phyloP scores from a whole-genome alignment of 202 grass and related monocot genomes.

The Hordeum pubiflorum region DNA sequence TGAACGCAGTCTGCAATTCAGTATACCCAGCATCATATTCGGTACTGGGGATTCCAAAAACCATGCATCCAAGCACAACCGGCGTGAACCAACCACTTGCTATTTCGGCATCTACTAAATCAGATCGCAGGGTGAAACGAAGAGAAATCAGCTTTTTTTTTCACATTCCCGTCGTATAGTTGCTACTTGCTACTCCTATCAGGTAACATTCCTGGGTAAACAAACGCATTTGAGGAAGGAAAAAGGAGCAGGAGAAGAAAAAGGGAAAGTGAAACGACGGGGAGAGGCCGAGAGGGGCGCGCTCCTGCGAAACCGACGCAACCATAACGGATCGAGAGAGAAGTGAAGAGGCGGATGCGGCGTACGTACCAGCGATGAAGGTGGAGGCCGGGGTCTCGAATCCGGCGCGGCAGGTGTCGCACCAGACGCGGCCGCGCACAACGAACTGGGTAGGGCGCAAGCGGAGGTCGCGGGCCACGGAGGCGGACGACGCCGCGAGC shows the following conservation, averaged over 20 bases:
- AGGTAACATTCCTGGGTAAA: not conserved
- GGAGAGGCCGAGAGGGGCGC: no score
- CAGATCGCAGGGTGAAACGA: not conserved
- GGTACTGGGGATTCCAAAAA: not conserved
- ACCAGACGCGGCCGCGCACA: constrained; percentile 80
- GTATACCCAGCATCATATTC: not conserved
- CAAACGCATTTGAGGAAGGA: not conserved
- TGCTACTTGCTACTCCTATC: not conserved
- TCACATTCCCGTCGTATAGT: not conserved
- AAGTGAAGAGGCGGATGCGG: not conserved
- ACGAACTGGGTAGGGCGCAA: constrained; percentile 31
- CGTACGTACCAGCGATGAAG: constrained; percentile 67
- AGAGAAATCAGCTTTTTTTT: not conserved
- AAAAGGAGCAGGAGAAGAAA: not conserved
- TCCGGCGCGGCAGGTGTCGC: constrained; percentile 74
- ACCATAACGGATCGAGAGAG: not conserved
- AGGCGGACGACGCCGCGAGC: constrained; percentile 22
- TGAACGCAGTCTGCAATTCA: not conserved
- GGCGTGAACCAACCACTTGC: not conserved
- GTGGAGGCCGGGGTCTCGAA: constrained; percentile 91
- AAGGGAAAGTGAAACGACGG: not conserved
- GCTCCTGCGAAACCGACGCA: not conserved
- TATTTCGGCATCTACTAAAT: not conserved
- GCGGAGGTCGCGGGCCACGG: constrained; percentile 40
- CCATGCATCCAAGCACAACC: not conserved